Evolutionary conservation across 2,329 filamentous ascomycete species (phyloP).

Genomic region (Aspergillus eucalypticola): DNA sequence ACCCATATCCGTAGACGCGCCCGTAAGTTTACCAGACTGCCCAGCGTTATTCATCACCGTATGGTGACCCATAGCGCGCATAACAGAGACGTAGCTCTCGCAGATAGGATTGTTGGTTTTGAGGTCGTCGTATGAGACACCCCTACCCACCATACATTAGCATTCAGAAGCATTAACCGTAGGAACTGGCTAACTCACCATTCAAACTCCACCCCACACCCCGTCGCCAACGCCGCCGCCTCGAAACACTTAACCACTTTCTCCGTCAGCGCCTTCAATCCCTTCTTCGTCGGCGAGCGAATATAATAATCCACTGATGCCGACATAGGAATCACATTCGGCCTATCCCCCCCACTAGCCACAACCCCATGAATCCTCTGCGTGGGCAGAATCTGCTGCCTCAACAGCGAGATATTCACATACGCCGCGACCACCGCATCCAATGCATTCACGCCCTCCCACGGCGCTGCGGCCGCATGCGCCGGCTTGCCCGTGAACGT

Average conservation of each 20-base stretch:
- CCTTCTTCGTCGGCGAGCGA: constrained; percentile 41
- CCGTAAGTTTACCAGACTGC: constrained; percentile 20
- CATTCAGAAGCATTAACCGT: too few species aligned
- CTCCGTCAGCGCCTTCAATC: constrained; percentile 36
- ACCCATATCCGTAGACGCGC: constrained; percentile 34
- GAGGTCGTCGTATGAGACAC: constrained; percentile 31
- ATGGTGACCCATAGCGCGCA: constrained; percentile 32
- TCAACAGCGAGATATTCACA: constrained; percentile 49
- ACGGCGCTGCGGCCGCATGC: constrained; percentile 57
- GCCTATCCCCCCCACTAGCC: constrained; percentile 52
- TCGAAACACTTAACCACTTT: constrained; percentile 35
- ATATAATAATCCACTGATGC: constrained; percentile 49
- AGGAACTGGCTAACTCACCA: constrained; percentile 19
- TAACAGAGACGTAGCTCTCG: constrained; percentile 30
- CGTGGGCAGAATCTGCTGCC: constrained; percentile 56
- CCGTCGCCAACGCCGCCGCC: constrained; percentile 34
- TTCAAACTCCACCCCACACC: constrained; percentile 32
- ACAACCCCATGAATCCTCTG: constrained; percentile 56
- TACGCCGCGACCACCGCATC: constrained; percentile 55
- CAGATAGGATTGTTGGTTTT: constrained; percentile 34
- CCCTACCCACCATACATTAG: constrained; percentile 18
- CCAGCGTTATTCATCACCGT: constrained; percentile 23
- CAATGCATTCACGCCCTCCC: constrained; percentile 60
- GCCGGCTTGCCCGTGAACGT: constrained; percentile 54
- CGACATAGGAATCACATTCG: constrained; percentile 59